phyloP scores from a whole-genome alignment of 768 basidiomycete species.

The Amanita phalloides region DNA sequence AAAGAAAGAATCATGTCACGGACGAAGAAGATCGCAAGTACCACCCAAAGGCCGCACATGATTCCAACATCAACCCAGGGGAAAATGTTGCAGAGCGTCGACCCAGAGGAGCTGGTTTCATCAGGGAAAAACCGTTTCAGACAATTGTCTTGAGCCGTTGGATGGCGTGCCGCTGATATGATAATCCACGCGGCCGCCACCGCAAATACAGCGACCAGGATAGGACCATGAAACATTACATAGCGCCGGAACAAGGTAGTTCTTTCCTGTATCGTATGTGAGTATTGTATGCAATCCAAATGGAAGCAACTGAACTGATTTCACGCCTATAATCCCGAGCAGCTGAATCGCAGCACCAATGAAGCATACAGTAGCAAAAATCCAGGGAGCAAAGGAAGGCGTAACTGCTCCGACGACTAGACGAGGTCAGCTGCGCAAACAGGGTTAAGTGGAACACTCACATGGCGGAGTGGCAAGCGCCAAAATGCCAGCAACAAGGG shows the following conservation, averaged over 20 bases:
- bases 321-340: constrained; percentile 80
- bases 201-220: constrained; percentile 53
- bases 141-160: constrained; percentile 59
- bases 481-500: constrained; percentile 59
- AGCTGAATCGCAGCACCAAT: constrained; percentile 67
- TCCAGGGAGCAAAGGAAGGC: constrained; percentile 61
- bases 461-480: constrained; percentile 72
- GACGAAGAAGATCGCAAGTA: constrained; percentile 73
- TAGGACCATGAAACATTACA: constrained; percentile 49
- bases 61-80: constrained; percentile 88
- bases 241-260: constrained; percentile 57
- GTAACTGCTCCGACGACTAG: constrained; percentile 82
- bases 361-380: constrained; percentile 73
- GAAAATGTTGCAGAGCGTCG: constrained; percentile 80
- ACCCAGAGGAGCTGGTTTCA: constrained; percentile 23
- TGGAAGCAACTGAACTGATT: constrained; percentile 37
- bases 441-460: constrained; percentile 25
- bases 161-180: constrained; percentile 70
- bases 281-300: not conserved
- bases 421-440: not conserved
- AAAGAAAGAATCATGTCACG: constrained; percentile 13
- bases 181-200: constrained; percentile 75
- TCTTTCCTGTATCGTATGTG: constrained; percentile 43
- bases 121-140: constrained; percentile 43
- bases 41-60: constrained; percentile 81